Base-by-base conservation (phyloP, 345 rosid genomes). In the Acer saccharum region DNA sequence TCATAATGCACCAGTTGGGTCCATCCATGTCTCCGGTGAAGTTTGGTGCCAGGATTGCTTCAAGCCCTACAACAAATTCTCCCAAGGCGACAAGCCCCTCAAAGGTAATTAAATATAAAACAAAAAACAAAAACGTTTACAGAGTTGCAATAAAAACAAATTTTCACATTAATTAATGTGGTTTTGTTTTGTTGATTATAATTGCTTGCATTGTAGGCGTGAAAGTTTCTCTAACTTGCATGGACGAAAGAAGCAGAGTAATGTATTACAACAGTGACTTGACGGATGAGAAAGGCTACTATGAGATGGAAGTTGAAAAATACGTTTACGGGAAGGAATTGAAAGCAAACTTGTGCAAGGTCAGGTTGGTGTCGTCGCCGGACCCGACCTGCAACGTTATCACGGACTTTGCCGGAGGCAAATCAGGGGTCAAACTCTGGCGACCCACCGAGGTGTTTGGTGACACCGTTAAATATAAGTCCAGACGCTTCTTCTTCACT, bases 1-100 rank as follows among this genome's bases (percentile, higher is more conserved):
- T 27, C 41, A 68, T 20, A 55, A 43, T 43, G 39, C 39, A 43
- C 50, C 65, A 14, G 67, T 69, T 18, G 84, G 78, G 61, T 79
- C 85, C 79, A 83, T 91, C 50, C 91, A 92, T 64, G 88, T 92
- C 16, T 76, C 84, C 20, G 98, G 98, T 0, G 86, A 88, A 79
- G 91, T 92, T 1, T 41, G 88, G 81, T 94, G 96, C 81, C 98
- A 92, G 74, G 97, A 92, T 77, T 94, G 98, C 86, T 72, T 87
- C 81, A 86, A 89, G 68, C 81, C 85, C 82, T 92, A 87, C 70
- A 63, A 77, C 4, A 81, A 92, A 61, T 94, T 95, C 94, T 77
- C 84, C 29, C 74, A 79, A 60, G 95, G 95, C 3, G 82, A 87
- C 55, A 72, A 75, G 41, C 94, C 97, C 70, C 86, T 94, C 68